Conservation (phyloP, 345 rosid genomes). For the Brassica incana region DNA sequence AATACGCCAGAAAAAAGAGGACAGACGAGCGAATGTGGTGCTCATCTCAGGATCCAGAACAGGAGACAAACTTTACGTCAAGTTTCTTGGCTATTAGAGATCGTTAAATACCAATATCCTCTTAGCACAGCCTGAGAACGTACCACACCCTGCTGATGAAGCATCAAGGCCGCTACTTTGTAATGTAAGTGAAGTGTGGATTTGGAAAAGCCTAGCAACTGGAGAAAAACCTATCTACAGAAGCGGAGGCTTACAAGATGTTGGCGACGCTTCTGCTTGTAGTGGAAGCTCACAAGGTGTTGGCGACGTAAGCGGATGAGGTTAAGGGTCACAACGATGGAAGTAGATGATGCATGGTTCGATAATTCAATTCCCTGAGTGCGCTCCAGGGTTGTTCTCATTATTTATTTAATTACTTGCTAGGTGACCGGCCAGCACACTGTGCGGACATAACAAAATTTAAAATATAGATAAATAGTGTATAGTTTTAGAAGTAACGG, state of each 20-base stretch:
- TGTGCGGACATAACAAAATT: too few species aligned
- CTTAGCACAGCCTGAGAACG: neutral
- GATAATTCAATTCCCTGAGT: too few species aligned
- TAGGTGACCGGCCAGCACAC: too few species aligned
- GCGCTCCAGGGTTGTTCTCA: too few species aligned
- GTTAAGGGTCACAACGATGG: too few species aligned
- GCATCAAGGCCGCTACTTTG: neutral
- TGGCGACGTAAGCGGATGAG: neutral
- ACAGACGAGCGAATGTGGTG: neutral
- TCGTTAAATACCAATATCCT: neutral
- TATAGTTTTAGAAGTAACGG: too few species aligned
- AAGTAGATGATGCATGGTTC: neutral
- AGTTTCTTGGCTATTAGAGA: neutral
- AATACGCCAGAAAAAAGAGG: neutral
- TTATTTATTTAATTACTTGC: too few species aligned
- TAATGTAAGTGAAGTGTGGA: neutral
- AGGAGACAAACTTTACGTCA: neutral
- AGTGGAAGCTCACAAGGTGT: neutral
- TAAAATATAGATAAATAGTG: too few species aligned
- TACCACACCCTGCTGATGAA: neutral
- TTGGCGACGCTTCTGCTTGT: neutral
- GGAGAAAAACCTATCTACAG: neutral
- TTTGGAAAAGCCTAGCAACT: neutral
- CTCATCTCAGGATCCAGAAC: neutral
- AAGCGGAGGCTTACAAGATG: neutral